These are phyloP conservation scores for Aspergillus mulundensis DNA, from an alignment of 495 filamentous ascomycete genomes.

Conservation along the genomic window DNA sequence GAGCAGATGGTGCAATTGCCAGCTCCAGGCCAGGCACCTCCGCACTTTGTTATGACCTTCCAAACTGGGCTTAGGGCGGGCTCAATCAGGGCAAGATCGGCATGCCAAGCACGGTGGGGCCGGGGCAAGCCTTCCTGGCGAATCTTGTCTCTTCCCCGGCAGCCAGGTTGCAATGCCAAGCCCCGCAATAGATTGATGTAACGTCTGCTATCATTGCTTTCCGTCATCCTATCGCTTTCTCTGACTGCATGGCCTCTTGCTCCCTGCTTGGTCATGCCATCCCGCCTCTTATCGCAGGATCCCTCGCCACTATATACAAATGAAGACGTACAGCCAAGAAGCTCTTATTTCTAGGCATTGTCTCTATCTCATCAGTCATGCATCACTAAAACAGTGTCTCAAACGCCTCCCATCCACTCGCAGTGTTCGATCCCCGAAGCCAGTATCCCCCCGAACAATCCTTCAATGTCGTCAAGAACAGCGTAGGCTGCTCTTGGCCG, in stretches of 20 bases:
- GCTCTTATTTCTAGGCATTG: not conserved
- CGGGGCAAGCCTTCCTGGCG: conserved; percentile 1
- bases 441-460: too few relatives aligned
- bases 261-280: too few relatives aligned
- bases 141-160: conserved; percentile 10
- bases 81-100: not conserved
- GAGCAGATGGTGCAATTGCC: not conserved
- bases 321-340: not conserved
- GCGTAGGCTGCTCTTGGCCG: too few relatives aligned
- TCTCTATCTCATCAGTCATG: too few relatives aligned
- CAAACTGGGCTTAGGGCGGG: not conserved
- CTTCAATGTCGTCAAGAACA: too few relatives aligned
- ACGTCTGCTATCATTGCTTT: not conserved
- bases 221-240: not conserved
- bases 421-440: too few relatives aligned
- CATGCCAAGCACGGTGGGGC: not conserved
- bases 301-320: too few relatives aligned
- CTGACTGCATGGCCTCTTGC: too few relatives aligned
- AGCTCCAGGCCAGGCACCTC: not conserved
- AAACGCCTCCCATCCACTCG: too few relatives aligned
- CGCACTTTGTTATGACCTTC: not conserved
- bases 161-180: conserved; percentile 29
- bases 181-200: not conserved
- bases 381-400: too few relatives aligned
- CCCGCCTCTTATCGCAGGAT: too few relatives aligned